Base-by-base conservation (phyloP, 2,329 filamentous ascomycete genomes). In the Scleromitrula shiraiana region DNA sequence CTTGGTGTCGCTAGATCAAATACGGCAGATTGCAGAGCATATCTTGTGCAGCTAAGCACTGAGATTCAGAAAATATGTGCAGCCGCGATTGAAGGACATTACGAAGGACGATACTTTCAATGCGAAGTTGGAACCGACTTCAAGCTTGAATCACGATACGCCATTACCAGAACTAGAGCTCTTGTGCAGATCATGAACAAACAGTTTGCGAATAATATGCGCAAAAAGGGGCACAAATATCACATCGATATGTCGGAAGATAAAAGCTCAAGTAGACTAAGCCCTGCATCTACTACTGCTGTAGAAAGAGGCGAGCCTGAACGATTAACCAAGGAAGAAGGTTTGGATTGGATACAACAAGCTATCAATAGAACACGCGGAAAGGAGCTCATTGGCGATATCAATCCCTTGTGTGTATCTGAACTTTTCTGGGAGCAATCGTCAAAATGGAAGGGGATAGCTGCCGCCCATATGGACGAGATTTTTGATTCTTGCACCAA, bases 341-440 rank as follows among this genome's bases (percentile, higher is more conserved):
- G 48, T n/a, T 37, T 62, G n/a, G 29, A 52, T 19, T 64, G 59
- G 60, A 56, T 59, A 15, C 14, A 33, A 3, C 37, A 55, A 41
- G 56, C 50, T 19, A 50, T 59, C 12, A 38, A 46, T 3, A 46
- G 56, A 35, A 53, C 56, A 36, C 46, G 59, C 33, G 55, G 68
- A 50, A 65, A 46, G 42, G 66, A 70, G 44, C 56, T 71, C 2
- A 46, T 62, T 3, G 67, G 68, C 8, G 66, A 61, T 19, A 67
- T 64, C 57, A 70, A 69, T 47, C 64, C 68, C 2, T 56, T 65
- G 1, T 51, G 70, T 1, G 53, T 71, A 14, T 63, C 63, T 3
- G 66, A 69, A 38, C 52, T 71, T 2, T 70, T 70, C 40, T 63
- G 64, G 56, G 65, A 67, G 41, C 65, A 68, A 50, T 65, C 63